Conservation (phyloP, 441 rosid genomes). For the Eutrema salsugineum region DNA sequence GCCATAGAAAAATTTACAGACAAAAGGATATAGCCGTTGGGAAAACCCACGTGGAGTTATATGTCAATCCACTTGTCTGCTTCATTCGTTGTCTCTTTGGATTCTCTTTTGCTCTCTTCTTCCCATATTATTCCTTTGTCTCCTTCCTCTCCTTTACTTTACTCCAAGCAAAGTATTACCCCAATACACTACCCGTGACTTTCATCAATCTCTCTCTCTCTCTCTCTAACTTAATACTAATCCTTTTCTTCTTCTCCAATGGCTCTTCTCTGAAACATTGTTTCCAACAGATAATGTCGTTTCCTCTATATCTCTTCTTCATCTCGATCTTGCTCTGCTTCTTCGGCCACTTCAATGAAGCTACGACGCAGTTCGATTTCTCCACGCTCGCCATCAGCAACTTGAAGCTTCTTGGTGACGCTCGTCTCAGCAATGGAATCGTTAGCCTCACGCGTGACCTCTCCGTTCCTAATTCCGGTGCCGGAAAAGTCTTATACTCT, state of each 20-base stretch:
- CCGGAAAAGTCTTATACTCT: conserved; percentile 68
- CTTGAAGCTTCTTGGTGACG: conserved; percentile 81
- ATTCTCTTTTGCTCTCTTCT: conserved; percentile 19
- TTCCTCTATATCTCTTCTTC: not conserved
- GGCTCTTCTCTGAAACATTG: conserved; percentile 9
- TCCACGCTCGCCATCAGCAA: conserved; percentile 65
- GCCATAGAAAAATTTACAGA: not conserved
- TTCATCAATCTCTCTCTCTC: conserved; percentile 19
- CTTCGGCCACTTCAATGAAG: not conserved
- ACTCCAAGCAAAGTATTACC: conserved; percentile 32
- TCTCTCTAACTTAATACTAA: not conserved
- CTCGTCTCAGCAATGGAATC: conserved; percentile 77
- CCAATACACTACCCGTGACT: conserved; percentile 35
- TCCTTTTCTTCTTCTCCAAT: conserved; percentile 10
- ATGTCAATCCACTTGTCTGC: conserved; percentile 22
- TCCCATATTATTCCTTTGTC: conserved; percentile 35
- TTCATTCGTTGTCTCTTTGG: conserved; percentile 33
- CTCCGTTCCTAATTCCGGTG: conserved; percentile 75
- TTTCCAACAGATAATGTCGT: conserved; percentile 24
- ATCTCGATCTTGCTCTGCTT: conserved; percentile 8
- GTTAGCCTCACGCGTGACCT: conserved; percentile 84
- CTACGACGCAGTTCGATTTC: conserved; percentile 69
- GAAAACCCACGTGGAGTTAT: conserved; percentile 20
- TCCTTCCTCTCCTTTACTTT: conserved; percentile 29
- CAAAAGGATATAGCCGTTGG: conserved; percentile 24